Evolutionary conservation across 148 eudicot species (phyloP).

Genomic region (Cornus controversa): DNA sequence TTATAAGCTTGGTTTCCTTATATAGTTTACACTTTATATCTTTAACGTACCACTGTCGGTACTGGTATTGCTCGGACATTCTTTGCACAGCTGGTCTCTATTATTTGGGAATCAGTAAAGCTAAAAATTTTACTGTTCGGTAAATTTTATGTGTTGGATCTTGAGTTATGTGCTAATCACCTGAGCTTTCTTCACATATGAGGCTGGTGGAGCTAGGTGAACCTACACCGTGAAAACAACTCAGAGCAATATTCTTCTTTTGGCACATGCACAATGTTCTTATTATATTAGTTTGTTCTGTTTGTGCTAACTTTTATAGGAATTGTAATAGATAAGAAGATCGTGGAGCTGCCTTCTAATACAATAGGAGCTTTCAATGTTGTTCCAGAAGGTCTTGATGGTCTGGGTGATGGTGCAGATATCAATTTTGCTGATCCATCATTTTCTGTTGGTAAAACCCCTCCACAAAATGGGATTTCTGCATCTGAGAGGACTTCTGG

Average conservation of each 20-base stretch:
- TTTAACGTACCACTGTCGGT: no score
- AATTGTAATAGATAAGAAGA: slow-evolving; percentile 19
- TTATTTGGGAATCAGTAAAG: no score
- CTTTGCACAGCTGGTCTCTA: no score
- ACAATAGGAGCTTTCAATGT: slow-evolving; percentile 18
- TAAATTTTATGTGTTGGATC: background rate
- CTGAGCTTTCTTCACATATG: background rate
- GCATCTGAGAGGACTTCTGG: slow-evolving; percentile 36
- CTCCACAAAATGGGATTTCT: slow-evolving; percentile 39
- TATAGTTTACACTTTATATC: no score
- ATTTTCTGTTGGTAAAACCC: slow-evolving; percentile 57
- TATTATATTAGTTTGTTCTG: background rate
- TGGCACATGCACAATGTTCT: background rate
- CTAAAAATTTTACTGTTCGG: no score
- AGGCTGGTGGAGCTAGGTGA: background rate
- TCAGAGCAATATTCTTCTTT: no score
- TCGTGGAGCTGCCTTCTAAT: no score
- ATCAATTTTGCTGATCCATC: slow-evolving; percentile 28
- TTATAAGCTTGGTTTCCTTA: no score
- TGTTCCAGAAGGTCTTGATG: slow-evolving; percentile 25
- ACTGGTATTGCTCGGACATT: no score
- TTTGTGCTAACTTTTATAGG: slow-evolving; percentile 10
- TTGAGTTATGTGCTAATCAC: background rate
- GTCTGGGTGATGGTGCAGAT: slow-evolving; percentile 34
- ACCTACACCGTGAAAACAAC: background rate